Evolutionary conservation across 768 basidiomycete species (phyloP).

Genomic region (Xanthoconium stramineum): DNA sequence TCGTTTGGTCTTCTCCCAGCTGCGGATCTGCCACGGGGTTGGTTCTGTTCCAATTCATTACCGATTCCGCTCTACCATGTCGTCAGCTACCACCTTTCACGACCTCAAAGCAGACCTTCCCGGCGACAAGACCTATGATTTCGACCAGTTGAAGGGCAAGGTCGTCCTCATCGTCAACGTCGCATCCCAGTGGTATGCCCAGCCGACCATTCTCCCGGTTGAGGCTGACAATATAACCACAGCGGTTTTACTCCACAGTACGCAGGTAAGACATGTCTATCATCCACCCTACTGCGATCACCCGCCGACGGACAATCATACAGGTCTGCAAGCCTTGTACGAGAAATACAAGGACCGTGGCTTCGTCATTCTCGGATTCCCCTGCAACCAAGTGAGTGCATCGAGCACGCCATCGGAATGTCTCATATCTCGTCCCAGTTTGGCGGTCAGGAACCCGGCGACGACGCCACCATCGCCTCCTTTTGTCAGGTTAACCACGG

Average conservation of each 20-base stretch:
- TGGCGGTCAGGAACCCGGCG: constrained; percentile 78
- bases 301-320: not conserved
- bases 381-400: constrained; percentile 72
- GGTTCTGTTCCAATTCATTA: too few species aligned
- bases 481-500: constrained; percentile 84
- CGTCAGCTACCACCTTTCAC: constrained; percentile 48
- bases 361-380: constrained; percentile 84
- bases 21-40: too few species aligned
- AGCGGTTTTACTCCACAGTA: constrained; percentile 88
- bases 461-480: constrained; percentile 67
- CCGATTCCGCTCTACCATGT: not conserved
- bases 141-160: constrained; percentile 71
- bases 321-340: constrained; percentile 76
- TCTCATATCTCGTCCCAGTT: constrained; percentile 67
- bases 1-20: too few species aligned
- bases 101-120: constrained; percentile 66
- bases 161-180: constrained; percentile 76
- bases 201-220: too few species aligned
- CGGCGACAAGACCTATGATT: constrained; percentile 52
- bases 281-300: not conserved
- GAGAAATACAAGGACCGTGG: constrained; percentile 77
- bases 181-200: constrained; percentile 61
- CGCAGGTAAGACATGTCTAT: constrained; percentile 41
- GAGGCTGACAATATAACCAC: constrained; percentile 2
- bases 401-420: not conserved